Base-by-base conservation (phyloP, 2,329 filamentous ascomycete species). In the Fusarium continuum region DNA sequence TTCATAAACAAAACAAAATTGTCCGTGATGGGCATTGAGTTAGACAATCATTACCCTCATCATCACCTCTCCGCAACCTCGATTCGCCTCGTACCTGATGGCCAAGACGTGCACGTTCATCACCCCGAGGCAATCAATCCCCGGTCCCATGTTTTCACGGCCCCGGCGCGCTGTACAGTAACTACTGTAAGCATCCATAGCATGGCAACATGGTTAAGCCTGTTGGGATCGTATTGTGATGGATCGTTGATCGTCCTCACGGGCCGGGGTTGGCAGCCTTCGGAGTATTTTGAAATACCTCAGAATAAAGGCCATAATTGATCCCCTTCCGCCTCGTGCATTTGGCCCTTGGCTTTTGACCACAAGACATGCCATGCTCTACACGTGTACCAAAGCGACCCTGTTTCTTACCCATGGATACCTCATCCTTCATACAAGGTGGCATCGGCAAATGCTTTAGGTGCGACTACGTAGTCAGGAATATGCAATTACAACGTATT, bases 221-320 rank as follows among this genome's bases (percentile, higher is more conserved):
- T 14, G 40, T 38, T 26, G 43, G 39, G 36, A 58, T 55, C 38
- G 44, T 25, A 50, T 45, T 49, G 36, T 62, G 56, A 59, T 49
- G 46, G 48, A 54, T 54, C 62, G 45, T 61, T 56, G 47, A 65
- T 65, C 35, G 32, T 52, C 47, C 40, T 34, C 16, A 35, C 29
- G 48, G 20, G 46, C 61, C 41, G 39, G 61, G 61, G 56, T 48
- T 36, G 26, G 28, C 62, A 66, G 16, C 62, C 44, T 51, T 64
- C 62, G 62, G 62, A 65, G 62, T 53, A 63, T 65, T 65, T 65
- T 57, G n/a, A n/a, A n/a, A n/a, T n/a, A n/a, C 26, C 53, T 63
- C 58, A 46, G 22, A 29, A 28, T 31, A 39, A 34, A 47, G 22
- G n/a, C 14, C 17, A 29, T 53, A 20, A 39, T 34, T 36, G 43